These are phyloP conservation scores for Stachybotrys chlorohalonatus DNA, from an alignment of 2,329 filamentous ascomycete genomes.

Conservation along the genomic window DNA sequence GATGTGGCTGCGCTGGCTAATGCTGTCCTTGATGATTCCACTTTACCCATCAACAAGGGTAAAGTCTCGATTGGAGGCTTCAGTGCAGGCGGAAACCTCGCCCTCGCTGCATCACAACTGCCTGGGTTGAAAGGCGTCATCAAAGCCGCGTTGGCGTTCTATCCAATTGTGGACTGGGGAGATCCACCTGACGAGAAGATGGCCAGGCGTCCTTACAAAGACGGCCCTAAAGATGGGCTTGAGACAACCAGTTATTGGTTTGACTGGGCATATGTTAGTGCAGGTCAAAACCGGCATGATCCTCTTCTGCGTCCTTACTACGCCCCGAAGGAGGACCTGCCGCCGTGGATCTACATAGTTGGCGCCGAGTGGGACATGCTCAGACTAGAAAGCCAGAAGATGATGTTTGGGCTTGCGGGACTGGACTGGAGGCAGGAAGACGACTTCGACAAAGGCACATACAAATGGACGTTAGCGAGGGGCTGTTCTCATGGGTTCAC, in stretches of 20 bases:
- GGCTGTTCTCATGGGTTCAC: slow-evolving; percentile 2
- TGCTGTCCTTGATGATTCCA: slow-evolving; percentile 30
- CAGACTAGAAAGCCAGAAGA: slow-evolving; percentile 12
- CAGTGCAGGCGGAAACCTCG: slow-evolving; percentile 41
- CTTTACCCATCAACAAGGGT: slow-evolving; percentile 34
- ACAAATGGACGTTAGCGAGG: slow-evolving; percentile 2
- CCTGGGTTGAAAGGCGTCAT: slow-evolving; percentile 14
- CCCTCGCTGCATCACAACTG: slow-evolving; percentile 30
- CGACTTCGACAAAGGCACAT: slow-evolving; percentile 1
- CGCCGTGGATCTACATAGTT: slow-evolving; percentile 24
- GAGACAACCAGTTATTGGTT: background rate
- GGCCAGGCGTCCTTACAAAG: background rate
- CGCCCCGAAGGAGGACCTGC: slow-evolving; percentile 18
- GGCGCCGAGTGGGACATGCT: slow-evolving; percentile 28
- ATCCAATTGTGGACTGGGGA: background rate
- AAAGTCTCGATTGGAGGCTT: slow-evolving; percentile 36
- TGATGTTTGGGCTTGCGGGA: slow-evolving; percentile 1
- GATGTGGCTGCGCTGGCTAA: slow-evolving; percentile 35
- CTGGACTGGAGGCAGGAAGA: slow-evolving; percentile 1
- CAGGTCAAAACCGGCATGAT: slow-evolving; percentile 20
- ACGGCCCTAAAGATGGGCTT: background rate
- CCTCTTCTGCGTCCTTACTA: slow-evolving; percentile 24
- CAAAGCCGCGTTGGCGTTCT: slow-evolving; percentile 2
- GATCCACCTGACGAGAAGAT: background rate
- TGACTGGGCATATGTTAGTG: slow-evolving; percentile 15